Percentiles rank a stretch among this genome's conserved stretches.
phyloP scores from a whole-genome alignment of 495 filamentous ascomycete genomes.

The Chaetomium cochliodes region DNA sequence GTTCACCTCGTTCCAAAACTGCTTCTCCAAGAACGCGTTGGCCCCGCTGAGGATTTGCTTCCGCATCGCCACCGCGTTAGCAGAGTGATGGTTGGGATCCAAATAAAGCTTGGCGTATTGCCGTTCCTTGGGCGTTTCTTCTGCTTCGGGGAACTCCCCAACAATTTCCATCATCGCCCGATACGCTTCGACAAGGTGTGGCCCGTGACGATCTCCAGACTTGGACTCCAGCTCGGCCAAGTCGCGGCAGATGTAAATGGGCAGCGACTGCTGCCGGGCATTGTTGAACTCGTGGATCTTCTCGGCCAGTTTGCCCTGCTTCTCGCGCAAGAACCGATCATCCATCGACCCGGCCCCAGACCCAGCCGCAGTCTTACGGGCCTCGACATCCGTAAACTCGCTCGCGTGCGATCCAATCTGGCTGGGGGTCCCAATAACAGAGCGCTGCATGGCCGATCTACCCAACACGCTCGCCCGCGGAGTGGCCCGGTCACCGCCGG shows the following conservation, averaged over 20 bases:
- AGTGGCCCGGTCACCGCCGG: constrained; percentile 37
- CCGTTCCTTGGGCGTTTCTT: constrained; percentile 65
- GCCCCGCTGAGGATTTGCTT: constrained; percentile 77
- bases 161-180: constrained; percentile 72
- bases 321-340: constrained; percentile 71
- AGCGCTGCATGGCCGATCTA: constrained; percentile 67
- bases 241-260: constrained; percentile 67
- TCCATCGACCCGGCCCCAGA: constrained; percentile 52
- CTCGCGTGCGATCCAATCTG: constrained; percentile 55
- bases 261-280: constrained; percentile 60
- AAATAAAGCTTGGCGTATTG: constrained; percentile 72
- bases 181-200: constrained; percentile 74
- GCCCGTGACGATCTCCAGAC: constrained; percentile 61
- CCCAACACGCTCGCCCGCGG: constrained; percentile 66
- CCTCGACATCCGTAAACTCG: constrained; percentile 65
- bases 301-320: constrained; percentile 72
- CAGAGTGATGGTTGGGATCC: constrained; percentile 64
- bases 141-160: constrained; percentile 58
- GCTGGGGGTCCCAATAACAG: constrained; percentile 76
- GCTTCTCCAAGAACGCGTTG: constrained; percentile 69
- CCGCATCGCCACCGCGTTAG: constrained; percentile 58
- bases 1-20: constrained; percentile 71
- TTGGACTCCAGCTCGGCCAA: constrained; percentile 69
- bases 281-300: constrained; percentile 75
- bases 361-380: constrained; percentile 49